Base-by-base conservation (phyloP, 768 basidiomycete species). In the Mycena olivaceomarginata region DNA sequence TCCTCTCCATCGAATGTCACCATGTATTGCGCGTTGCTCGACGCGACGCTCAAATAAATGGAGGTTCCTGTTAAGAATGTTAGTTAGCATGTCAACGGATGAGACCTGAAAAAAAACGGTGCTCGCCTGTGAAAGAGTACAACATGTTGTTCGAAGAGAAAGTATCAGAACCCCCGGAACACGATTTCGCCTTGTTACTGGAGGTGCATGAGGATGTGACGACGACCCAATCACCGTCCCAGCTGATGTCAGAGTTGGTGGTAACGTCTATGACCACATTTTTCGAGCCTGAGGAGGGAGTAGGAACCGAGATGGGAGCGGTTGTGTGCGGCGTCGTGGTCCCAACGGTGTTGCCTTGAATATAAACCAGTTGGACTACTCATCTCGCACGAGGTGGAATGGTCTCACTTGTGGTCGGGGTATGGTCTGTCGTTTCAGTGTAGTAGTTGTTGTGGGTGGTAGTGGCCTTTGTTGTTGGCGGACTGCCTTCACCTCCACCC, bases 1-100 rank as follows among this genome's bases (percentile, higher is more conserved):
- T 43, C 41, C 8, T 56, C 64, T 10, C 18, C 53, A 13, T 72
- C 64, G 18, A 72, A 43, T 4, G 51, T 15, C 0, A 66, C 16
- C 18, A 8, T 15, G 8, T 57, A 72, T 16, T 45, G 22, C 9
- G 56, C 53, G 53, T 72, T 72, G 53, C 6, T 53, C 25, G 72
- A 72, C 16, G 64, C 51, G 4, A 72, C 25, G 53, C 72, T 72
- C 63, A 72, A 7, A 51, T 56, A 72, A 20, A 72, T 11, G 41
- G 8, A 10, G 11, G 64, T 45, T 46, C 64, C 72, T 66, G 53
- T 10, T 31, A 31, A 31, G 8, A 7, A 56, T 37, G 12, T 11
- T 15, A 7, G 46, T 51, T 7, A 66, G 37, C 1, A 39, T n/a
- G 16, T 37, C 8, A 4, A 2, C 12, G 18, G 1, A 3, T 37